Evolutionary conservation across 1,284 basidiomycete species (phyloP), one percentile per base, ranked within the genome.

Genomic region (Sphagnurus paluster): DNA sequence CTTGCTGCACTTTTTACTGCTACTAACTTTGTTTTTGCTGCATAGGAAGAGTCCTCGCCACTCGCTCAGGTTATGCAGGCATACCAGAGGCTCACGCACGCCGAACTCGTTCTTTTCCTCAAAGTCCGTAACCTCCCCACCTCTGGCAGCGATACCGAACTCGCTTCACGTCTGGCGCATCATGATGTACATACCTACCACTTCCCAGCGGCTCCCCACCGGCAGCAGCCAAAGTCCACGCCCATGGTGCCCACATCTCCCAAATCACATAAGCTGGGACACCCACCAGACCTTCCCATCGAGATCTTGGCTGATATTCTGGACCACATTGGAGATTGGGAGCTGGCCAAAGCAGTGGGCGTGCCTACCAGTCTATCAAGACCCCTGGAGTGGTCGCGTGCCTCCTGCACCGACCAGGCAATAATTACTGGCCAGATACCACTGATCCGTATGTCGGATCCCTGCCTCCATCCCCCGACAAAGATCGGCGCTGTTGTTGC

Each of bases 291-390:
- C 60, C 72, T 91, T 10, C 88, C 88, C 1, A 72, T 84, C 38
- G 89, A 92, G 62, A 75, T 91, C 33, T 67, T 91, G 25, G 82
- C 84, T 6, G 78, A 84, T 42, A 89, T 91, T 51, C 68, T 91
- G 64, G 84, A 90, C 52, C 77, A 82, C 55, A 65, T 90, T 8
- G 84, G 82, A 10, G 84, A 90, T 60, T 93, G 89, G 86, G 87
- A 90, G 56, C 79, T 93, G 13, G 75, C 82, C 16, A 82, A 80
- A 49, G 84, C 90, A 8, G 78, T 92, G 23, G 81, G 83, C 20
- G 67, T 90, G 1, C 84, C 83, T 13, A 87, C 86, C 3, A 80
- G 80, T 19, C 62, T 91, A 1, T 66, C 77, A 2, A 74, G 73
- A 17, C 88, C 89, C 6, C 65, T 72, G 3, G 80, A 83, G 16